Conservation (phyloP, 768 basidiomycete species). For the Hydnomerulius pinastri region DNA sequence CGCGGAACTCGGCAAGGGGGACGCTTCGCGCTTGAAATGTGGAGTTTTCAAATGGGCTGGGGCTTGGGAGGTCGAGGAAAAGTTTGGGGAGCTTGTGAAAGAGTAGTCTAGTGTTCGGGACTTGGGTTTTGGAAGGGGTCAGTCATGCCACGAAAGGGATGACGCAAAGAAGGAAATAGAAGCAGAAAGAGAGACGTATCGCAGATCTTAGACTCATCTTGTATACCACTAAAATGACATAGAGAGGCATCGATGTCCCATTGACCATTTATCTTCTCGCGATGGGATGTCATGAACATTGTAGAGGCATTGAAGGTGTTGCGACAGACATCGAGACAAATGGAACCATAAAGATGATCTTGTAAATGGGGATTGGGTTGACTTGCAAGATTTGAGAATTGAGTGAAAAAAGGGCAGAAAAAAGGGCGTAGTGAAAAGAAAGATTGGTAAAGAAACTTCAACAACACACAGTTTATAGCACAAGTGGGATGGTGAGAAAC, state of each 20-base stretch:
- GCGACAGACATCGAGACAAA: not conserved
- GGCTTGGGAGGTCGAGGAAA: conserved; percentile 96
- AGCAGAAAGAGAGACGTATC: not conserved
- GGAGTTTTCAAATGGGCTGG: conserved; percentile 85
- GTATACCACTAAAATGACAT: too few species aligned
- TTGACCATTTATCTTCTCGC: too few species aligned
- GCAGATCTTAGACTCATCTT: not conserved
- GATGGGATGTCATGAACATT: not conserved
- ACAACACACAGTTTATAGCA: conserved; percentile 2
- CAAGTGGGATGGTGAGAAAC: conserved; percentile 1
- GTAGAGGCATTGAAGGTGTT: not conserved
- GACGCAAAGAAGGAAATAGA: not conserved
- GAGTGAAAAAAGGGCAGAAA: conserved; percentile 1
- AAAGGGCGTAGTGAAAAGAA: not conserved
- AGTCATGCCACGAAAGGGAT: not conserved
- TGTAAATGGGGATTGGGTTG: conserved; percentile 17
- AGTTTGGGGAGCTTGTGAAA: conserved; percentile 42
- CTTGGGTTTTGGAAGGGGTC: too few species aligned
- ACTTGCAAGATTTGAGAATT: conserved; percentile 10
- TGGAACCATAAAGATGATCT: conserved; percentile 13
- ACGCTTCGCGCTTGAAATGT: conserved; percentile 63
- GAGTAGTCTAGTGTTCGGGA: too few species aligned
- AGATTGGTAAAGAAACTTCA: not conserved
- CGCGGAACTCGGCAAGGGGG: conserved; percentile 52
- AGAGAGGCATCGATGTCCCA: too few species aligned